phyloP scores from a whole-genome alignment of 2,329 filamentous ascomycete species.

The Diplodia seriata region DNA sequence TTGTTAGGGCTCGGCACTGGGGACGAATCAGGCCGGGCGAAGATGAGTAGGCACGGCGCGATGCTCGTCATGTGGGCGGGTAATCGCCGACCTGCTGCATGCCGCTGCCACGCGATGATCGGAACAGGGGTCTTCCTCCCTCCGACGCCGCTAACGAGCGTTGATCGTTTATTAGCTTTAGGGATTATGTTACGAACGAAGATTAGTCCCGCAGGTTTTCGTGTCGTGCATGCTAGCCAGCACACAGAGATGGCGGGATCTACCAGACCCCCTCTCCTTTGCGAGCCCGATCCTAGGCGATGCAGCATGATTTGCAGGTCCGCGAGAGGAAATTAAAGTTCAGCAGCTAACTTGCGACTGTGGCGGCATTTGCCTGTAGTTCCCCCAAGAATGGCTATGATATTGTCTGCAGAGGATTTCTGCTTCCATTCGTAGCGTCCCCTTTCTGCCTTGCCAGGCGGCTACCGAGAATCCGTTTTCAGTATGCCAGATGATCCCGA shows the following conservation, averaged over 20 bases:
- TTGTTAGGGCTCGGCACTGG: background rate
- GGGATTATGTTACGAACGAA: conserved; percentile 5
- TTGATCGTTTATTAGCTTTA: conserved; percentile 1
- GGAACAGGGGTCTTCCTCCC: background rate
- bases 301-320: background rate
- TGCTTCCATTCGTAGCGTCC: background rate
- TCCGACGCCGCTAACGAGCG: too few relatives aligned
- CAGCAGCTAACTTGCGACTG: background rate
- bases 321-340: background rate
- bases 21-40: background rate
- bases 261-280: background rate
- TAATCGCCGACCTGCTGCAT: conserved; percentile 16
- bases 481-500: background rate
- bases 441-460: background rate
- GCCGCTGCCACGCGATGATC: conserved; percentile 1
- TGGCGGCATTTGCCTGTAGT: background rate
- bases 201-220: background rate
- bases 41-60: background rate
- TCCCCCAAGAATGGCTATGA: background rate
- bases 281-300: background rate
- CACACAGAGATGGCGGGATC: too few relatives aligned
- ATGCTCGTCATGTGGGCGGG: conserved; percentile 7
- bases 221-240: background rate
- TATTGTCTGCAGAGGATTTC: background rate
- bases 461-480: background rate